Evolutionary conservation across 305 asterid species (phyloP).

Genomic region (Fraxinus baroniana): DNA sequence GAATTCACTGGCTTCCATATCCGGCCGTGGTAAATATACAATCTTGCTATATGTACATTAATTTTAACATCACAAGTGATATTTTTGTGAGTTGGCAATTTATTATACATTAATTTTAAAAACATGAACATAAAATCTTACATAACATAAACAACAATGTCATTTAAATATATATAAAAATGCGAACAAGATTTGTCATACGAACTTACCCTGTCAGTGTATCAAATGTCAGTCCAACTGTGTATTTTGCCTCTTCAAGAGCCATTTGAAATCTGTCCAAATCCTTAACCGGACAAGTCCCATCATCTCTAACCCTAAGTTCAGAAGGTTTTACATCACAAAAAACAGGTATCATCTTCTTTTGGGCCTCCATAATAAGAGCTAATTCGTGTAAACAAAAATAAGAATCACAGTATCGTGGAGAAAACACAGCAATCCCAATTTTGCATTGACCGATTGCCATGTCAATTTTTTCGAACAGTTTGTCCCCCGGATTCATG

Average conservation of each 20-base stretch:
- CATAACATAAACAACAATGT: background rate
- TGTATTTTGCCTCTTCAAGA: slow-evolving; percentile 62
- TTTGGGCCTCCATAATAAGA: slow-evolving; percentile 49
- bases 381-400: slow-evolving; percentile 71
- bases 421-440: slow-evolving; percentile 70
- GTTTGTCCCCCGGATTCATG: slow-evolving; percentile 75
- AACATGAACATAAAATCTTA: background rate
- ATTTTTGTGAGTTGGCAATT: background rate
- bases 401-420: slow-evolving; percentile 68
- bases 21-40: background rate
- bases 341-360: slow-evolving; percentile 58
- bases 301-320: slow-evolving; percentile 51
- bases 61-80: background rate
- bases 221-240: slow-evolving; percentile 82
- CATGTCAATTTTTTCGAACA: slow-evolving; percentile 58
- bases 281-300: slow-evolving; percentile 33
- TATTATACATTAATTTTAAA: background rate
- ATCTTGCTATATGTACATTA: background rate
- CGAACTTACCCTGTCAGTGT: slow-evolving; percentile 50
- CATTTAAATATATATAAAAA: too few species aligned
- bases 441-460: slow-evolving; percentile 61
- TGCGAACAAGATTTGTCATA: background rate
- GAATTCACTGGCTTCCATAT: background rate
- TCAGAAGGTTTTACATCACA: slow-evolving; percentile 73
- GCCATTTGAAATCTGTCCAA: slow-evolving; percentile 45